Base-by-base conservation (phyloP, 768 basidiomycete genomes). In the Cytidiella melzeri region DNA sequence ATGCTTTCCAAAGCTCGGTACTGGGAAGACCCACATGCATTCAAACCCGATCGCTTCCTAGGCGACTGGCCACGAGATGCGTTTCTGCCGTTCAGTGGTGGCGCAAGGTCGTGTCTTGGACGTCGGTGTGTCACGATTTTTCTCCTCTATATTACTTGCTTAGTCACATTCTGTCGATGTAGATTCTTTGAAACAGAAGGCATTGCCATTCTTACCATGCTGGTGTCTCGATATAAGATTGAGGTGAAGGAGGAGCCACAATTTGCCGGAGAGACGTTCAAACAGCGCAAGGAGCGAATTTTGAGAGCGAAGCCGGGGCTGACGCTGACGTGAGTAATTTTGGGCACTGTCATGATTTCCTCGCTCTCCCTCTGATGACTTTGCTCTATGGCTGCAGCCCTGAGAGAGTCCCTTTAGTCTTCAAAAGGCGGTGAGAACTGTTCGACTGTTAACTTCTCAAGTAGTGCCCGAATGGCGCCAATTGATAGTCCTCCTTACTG, bases 11-110 rank as follows among this genome's bases (percentile, higher is more conserved):
- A 52, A 71, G 70, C 69, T 3, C 56, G 57, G 9, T 69, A 69
- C 56, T 72, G 71, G 70, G 57, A 64, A 4, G 66, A 71, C 25
- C 70, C 71, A 1, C 39, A 61, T 20, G 55, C 50, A 11, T 73
- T 71, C 58, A 64, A 61, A 19, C 71, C 70, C 0, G 66, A 68
- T 23, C 69, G 78, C 5, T 80, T 79, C 65, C 60, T 79, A n/a
- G 68, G 67, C 28, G 73, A 79, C 41, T 81, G 75, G 72, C 70
- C 73, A 19, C 67, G 70, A 28, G 77, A 80, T 55, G 80, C 79
- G 0, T 80, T 78, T 56, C 34, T 76, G 23, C 76, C 78, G 3
- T 80, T 79, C 57, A 76, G 73, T 47, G 65, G 60, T 40, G 76
- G 75, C 66, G 46, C 69, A n/a, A 67, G 75, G 6, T 68, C 68